A percentile compares a stretch with the other conserved stretches of the same genome.
Conservation (phyloP, 306 rosid species). For the Cicer yamashitae region DNA sequence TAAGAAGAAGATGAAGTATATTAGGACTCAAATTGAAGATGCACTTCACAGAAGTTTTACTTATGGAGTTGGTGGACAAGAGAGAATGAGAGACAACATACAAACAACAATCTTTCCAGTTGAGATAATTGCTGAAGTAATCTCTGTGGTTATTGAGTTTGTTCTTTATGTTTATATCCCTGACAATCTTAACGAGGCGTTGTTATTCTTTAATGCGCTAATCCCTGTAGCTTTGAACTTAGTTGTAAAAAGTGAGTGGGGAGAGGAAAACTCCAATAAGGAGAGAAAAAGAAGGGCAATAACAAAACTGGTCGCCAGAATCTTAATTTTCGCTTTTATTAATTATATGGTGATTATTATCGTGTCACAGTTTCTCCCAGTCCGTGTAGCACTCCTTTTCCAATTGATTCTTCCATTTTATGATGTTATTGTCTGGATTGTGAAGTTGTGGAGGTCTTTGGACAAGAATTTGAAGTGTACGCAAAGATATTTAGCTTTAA, state of each 20-base stretch:
- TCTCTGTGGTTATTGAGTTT: not conserved
- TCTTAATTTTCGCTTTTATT: not conserved
- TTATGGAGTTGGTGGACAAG: conserved; percentile 24
- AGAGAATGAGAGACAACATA: not conserved
- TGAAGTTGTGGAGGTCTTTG: not conserved
- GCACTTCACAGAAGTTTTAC: conserved; percentile 8
- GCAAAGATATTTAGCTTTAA: conserved; percentile 1
- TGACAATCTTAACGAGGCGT: too few species aligned
- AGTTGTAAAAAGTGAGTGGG: not conserved
- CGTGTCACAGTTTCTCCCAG: accelerated
- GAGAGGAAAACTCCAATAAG: not conserved
- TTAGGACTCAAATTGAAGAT: conserved; percentile 11
- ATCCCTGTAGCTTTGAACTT: not conserved
- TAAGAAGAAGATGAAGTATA: conserved; percentile 8
- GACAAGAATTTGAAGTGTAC: not conserved
- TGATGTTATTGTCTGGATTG: not conserved
- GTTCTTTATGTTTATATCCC: too few species aligned
- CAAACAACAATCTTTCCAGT: not conserved
- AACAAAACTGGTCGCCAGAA: too few species aligned
- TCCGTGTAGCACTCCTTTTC: not conserved
- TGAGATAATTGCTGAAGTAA: not conserved
- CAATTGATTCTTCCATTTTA: not conserved
- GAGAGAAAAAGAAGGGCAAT: not conserved
- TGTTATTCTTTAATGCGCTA: not conserved
- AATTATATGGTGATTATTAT: not conserved